Evolutionary conservation across 371 early-diverging fungal species (phyloP), one percentile per base, ranked within the genome.

Genomic region (Smittium culicis): DNA sequence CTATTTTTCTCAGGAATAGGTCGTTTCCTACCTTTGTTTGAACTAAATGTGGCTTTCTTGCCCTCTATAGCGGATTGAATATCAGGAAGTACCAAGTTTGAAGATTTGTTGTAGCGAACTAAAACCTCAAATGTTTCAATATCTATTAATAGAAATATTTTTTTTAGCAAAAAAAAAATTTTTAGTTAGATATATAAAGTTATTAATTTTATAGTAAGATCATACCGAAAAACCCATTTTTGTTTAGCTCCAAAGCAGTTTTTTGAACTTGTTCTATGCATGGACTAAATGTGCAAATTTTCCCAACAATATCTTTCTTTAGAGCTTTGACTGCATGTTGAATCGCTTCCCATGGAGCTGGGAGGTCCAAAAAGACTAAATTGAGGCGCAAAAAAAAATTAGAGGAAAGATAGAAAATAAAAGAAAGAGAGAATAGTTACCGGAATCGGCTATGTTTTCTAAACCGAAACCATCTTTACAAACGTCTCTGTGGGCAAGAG

Each of bases 321-420:
- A 96, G 86, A 0, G 94, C 88, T 60, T 76, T 75, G 72, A 90
- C 93, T 14, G 96, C 92, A 1, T 86, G 75, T 0, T 77, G 82
- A 54, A 97, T 80, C 0, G 94, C 95, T 20, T 92, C 91, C 96
- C 98, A 97, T 31, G 98, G 98, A 24, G 93, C 88, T 11, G 98
- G 98, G 67, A 97, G 78, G 80, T 97, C 98, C 66, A 97, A 80
- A 73, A 97, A 97, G 29, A 94, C 96, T 64, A 64, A 59, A 59
- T 14, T 14, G n/a, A 59, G n/a, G 5, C 60, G 16, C n/a, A 59
- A 27, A 59, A 59, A 14, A 11, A 29, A 27, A 31, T 29, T 29
- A 14, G n/a, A 59, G n/a, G 5, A 59, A 59, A 14, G 31, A 27
- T 5, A 27, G n/a, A 59, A 11, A 11, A 5, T 16, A 59, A 59